Evolutionary conservation across 768 basidiomycete genomes (phyloP), one percentile per base, ranked within the genome.

Genomic region (Suillus cothurnatus): DNA sequence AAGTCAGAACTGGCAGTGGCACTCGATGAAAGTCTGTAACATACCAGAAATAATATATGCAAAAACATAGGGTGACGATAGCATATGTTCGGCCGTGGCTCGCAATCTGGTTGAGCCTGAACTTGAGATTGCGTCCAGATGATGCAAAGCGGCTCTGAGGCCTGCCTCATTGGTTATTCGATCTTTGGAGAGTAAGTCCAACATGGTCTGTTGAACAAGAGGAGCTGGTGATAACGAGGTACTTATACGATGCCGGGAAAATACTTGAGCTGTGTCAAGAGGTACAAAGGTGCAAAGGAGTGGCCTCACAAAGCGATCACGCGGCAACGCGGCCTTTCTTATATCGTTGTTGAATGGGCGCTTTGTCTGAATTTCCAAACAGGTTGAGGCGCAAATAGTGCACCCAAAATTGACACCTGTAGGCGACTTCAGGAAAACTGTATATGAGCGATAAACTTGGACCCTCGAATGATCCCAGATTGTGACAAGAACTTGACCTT

Each of bases 41-140:
- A 61, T 62, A 73, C 76, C 65, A 2, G 78, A 79, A 3, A 77
- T 28, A 2, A 79, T 26, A n/a, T 70, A 76, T 5, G 74, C 72
- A 3, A 77, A 79, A 15, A 77, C 67, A 15, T 66, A 45, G 0
- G 76, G 70, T 6, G 67, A 38, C 4, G 73, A 71, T 26, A 77
- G 69, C 61, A 78, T 64, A 58, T 76, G 68, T 63, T 70, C 70
- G n/a, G 74, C 21, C 61, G 73, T 66, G 71, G 71, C 66, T 64
- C 59, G 68, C 68, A 75, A 66, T 53, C 32, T 63, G 0, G 63
- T 19, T 39, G 67, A 67, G 64, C 69, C 70, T 39, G 53, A 71
- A 64, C 63, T 67, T 68, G 75, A 73, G 66, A 79, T 69, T 64
- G 71, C 71, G 57, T 68, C 57, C 60, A 75, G 67, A 14, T 56